Percentiles rank a stretch among this genome's conserved stretches.
phyloP scores from a whole-genome alignment of 768 basidiomycete genomes.

The Trametes gibbosa region DNA sequence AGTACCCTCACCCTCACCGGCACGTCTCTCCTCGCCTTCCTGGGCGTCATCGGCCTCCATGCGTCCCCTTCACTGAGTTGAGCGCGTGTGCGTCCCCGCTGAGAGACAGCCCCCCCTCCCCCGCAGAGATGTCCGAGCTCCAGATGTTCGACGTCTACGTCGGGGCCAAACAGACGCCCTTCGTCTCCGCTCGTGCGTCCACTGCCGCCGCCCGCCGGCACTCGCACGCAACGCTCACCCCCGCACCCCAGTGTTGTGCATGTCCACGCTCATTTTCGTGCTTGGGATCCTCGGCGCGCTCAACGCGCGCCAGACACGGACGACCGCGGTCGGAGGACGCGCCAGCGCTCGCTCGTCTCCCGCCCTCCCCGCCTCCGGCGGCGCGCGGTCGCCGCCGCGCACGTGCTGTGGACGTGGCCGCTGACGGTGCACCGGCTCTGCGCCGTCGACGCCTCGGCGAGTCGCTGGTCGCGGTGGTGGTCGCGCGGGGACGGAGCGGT shows the following conservation, averaged over 20 bases:
- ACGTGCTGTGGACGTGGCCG: too few relatives aligned
- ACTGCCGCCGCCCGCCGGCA: too few relatives aligned
- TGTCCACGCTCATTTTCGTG: not conserved
- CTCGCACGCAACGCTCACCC: too few relatives aligned
- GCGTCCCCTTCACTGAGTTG: not conserved
- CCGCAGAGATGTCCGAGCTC: not conserved
- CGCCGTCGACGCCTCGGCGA: too few relatives aligned
- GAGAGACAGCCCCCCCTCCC: too few relatives aligned
- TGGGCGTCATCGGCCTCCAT: not conserved
- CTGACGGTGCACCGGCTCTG: too few relatives aligned
- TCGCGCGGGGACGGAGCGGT: too few relatives aligned
- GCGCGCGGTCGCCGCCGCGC: too few relatives aligned
- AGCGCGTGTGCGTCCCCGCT: too few relatives aligned
- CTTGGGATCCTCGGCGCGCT: not conserved
- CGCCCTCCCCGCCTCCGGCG: too few relatives aligned
- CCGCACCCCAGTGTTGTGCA: not conserved
- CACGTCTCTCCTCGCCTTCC: not conserved
- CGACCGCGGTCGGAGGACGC: not conserved
- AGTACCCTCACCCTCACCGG: not conserved
- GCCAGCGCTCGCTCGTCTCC: too few relatives aligned
- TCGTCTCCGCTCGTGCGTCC: not conserved
- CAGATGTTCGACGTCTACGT: not conserved
- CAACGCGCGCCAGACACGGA: not conserved
- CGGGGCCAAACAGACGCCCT: not conserved
- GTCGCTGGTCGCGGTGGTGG: too few relatives aligned